A percentile compares a stretch with the other conserved stretches of the same genome.
Evolutionary conservation across 106 monocot genomes (phyloP).

Genomic region (Dendrobium chrysotoxum): DNA sequence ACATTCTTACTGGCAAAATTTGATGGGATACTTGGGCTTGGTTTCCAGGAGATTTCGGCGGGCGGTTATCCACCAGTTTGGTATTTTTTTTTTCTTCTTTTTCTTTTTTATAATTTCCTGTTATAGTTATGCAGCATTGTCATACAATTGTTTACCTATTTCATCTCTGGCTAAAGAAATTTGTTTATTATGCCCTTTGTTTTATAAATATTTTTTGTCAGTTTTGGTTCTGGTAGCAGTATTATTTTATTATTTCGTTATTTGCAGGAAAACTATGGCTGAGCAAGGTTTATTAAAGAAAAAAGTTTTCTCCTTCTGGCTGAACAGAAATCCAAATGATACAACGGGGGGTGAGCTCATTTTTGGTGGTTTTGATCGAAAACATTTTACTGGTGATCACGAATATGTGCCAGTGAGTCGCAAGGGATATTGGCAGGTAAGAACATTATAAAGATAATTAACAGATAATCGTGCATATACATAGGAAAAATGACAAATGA

Average conservation of each 20-base stretch:
- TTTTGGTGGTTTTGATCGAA: constrained; percentile 74
- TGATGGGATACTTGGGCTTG: constrained; percentile 91
- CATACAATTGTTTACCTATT: too few species aligned
- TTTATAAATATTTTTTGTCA: background rate
- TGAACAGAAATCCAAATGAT: constrained; percentile 51
- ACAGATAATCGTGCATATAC: too few species aligned
- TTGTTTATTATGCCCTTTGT: background rate
- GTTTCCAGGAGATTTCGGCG: constrained; percentile 77
- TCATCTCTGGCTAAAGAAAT: too few species aligned
- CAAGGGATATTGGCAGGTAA: constrained; percentile 82
- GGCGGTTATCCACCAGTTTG: constrained; percentile 61
- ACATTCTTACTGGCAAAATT: constrained; percentile 61
- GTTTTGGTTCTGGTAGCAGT: background rate
- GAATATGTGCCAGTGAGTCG: constrained; percentile 66
- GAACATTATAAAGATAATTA: background rate
- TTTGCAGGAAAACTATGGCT: constrained; percentile 55
- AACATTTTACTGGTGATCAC: constrained; percentile 66
- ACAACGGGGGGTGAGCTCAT: constrained; percentile 67
- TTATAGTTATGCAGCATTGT: background rate
- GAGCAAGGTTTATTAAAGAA: constrained; percentile 51
- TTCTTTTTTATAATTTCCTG: too few species aligned
- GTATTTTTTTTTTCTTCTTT: constrained; percentile 21
- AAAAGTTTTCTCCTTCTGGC: constrained; percentile 81
- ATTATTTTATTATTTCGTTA: background rate
- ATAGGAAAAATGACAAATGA: too few species aligned